phyloP scores from a whole-genome alignment of 495 filamentous ascomycete species.

The Aspergillus nidulans region DNA sequence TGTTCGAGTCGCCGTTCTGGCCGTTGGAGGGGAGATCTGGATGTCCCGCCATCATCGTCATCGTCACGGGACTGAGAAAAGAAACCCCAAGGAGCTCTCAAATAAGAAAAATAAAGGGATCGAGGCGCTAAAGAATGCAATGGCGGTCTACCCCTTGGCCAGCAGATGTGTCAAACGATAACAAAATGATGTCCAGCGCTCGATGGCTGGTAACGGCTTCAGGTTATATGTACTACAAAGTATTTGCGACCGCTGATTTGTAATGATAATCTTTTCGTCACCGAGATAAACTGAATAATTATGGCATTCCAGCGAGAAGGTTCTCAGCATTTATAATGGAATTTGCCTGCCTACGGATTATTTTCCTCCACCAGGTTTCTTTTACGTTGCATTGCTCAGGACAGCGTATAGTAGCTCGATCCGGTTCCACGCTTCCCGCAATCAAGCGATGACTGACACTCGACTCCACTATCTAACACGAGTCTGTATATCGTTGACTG shows the following conservation, averaged over 20 bases:
- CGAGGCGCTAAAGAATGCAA: not conserved
- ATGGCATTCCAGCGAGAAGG: not conserved
- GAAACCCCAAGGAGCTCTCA: not conserved
- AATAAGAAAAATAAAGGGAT: not conserved
- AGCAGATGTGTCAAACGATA: not conserved
- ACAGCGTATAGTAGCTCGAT: not conserved
- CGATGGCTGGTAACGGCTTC: not conserved
- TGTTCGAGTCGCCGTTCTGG: conserved; percentile 21
- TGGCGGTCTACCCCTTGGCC: not conserved
- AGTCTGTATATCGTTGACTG: not conserved
- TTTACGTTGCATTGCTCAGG: conserved; percentile 14
- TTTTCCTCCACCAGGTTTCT: conserved; percentile 6
- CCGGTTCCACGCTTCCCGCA: conserved; percentile 10
- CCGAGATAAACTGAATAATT: not conserved
- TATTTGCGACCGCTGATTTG: conserved; percentile 10
- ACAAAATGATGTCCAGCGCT: not conserved
- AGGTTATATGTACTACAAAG: conserved; percentile 4
- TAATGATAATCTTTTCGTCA: conserved; percentile 7
- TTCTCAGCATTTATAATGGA: conserved; percentile 5
- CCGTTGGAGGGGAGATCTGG: conserved; percentile 21
- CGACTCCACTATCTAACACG: conserved; percentile 1
- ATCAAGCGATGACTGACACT: not conserved
- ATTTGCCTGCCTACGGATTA: not conserved
- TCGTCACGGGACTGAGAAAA: conserved; percentile 13
- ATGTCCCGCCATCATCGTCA: conserved; percentile 18